Conservation (phyloP, 1,284 basidiomycete species). For the Leccinum pallidistipes region DNA sequence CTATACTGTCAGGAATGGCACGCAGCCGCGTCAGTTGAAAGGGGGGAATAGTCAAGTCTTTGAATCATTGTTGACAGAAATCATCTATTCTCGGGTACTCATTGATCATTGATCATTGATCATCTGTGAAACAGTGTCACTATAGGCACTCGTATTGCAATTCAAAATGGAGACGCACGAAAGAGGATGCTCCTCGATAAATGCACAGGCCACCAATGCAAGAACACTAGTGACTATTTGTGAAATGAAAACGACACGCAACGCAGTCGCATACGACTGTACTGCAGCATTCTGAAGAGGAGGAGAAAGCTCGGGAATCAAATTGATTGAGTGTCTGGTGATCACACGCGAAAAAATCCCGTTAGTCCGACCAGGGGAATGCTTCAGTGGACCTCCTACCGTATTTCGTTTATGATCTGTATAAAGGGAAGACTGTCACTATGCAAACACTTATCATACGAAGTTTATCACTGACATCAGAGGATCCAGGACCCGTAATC, state of each 20-base stretch:
- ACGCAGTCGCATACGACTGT: constrained; percentile 79
- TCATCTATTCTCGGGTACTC: too few relatives aligned
- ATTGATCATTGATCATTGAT: too few relatives aligned
- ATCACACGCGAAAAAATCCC: constrained; percentile 9
- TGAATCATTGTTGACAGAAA: too few relatives aligned
- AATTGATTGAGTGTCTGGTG: constrained; percentile 76
- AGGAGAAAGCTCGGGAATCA: constrained; percentile 73
- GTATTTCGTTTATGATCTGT: too few relatives aligned
- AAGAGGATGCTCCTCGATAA: constrained; percentile 73
- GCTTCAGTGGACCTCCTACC: constrained; percentile 19
- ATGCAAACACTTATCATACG: constrained; percentile 18
- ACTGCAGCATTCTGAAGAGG: constrained; percentile 67
- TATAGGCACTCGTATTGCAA: not conserved
- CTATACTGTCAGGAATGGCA: too few relatives aligned
- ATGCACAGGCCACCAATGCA: constrained; percentile 60
- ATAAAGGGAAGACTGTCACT: constrained; percentile 25
- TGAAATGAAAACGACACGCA: constrained; percentile 85
- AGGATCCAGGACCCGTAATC: constrained; percentile 71
- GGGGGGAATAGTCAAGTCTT: not conserved
- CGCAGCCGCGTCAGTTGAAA: too few relatives aligned
- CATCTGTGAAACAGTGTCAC: not conserved
- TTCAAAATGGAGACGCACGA: constrained; percentile 43
- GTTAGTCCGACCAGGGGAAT: constrained; percentile 17
- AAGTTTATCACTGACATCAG: constrained; percentile 53
- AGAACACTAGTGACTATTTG: constrained; percentile 64